Evolutionary conservation across 495 filamentous ascomycete species (phyloP).

Genomic region (Podospora bellae-mahoneyi): DNA sequence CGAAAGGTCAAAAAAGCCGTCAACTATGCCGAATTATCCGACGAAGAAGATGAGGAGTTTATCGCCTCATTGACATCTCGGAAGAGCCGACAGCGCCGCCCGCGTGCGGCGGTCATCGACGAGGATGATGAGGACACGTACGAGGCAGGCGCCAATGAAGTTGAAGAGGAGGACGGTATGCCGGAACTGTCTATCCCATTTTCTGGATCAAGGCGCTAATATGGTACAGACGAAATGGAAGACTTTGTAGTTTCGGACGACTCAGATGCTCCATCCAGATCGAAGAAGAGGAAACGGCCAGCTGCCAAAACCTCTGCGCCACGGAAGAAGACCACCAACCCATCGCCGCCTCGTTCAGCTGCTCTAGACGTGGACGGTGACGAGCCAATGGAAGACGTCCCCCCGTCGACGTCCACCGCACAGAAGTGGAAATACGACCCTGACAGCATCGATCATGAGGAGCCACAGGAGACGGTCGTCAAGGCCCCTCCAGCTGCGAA

Average conservation of each 20-base stretch:
- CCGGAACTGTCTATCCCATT: conserved; percentile 6
- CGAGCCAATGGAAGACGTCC: conserved; percentile 51
- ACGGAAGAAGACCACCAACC: conserved; percentile 55
- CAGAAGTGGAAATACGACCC: conserved; percentile 85
- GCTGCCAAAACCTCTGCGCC: conserved; percentile 47
- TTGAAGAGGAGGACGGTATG: conserved; percentile 57
- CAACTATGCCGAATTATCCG: conserved; percentile 65
- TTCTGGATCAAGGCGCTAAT: conserved; percentile 9
- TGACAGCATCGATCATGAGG: conserved; percentile 58
- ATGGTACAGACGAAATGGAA: conserved; percentile 60
- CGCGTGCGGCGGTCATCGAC: conserved; percentile 38
- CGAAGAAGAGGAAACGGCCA: conserved; percentile 71
- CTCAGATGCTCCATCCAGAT: conserved; percentile 58
- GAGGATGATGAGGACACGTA: conserved; percentile 66
- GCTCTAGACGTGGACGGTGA: conserved; percentile 19
- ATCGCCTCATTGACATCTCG: conserved; percentile 44
- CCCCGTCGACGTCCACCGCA: conserved; percentile 63
- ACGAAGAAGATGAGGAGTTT: conserved; percentile 59
- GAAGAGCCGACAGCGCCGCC: conserved; percentile 31
- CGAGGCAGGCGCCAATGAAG: conserved; percentile 51
- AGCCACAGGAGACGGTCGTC: conserved; percentile 34
- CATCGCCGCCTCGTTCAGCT: conserved; percentile 36
- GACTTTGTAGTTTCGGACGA: conserved; percentile 89
- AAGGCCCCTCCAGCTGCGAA: conserved; percentile 36
- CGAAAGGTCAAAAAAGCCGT: conserved; percentile 56